Evolutionary conservation across 495 filamentous ascomycete species (phyloP), one percentile per base, ranked within the genome.

Genomic region (Xylaria cubensis): DNA sequence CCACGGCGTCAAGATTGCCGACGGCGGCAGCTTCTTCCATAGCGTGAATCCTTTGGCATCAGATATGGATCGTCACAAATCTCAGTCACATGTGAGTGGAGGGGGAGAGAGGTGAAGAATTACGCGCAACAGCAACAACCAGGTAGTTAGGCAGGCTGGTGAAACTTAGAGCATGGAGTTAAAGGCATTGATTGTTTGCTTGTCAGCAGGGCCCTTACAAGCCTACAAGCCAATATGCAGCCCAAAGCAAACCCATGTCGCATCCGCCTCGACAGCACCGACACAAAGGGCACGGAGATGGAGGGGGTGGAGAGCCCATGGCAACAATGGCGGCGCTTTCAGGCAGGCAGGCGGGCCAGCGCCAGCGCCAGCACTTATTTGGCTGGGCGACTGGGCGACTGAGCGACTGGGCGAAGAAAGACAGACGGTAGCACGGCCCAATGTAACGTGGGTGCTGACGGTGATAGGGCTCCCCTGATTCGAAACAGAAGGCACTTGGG

Each of bases 11-110:
- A 73, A 73, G 71, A 48, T 73, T 73, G 64, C 71, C 71, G 55
- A 73, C 55, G 17, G 71, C 64, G 56, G 71, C 71, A 68, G 71
- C 71, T 73, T 73, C 71, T 73, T 73, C 71, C 71, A 73, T 73
- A 46, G 71, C 71, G 71, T 63, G 71, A 64, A 66, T 72, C 64
- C 53, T 72, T 61, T 67, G 42, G 55, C 70, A 72, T 72, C 55
- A 72, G 69, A 71, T 34, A 71, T 44, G 61, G 62, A 44, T 55
- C 58, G 69, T 64, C 69, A 46, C 64, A 34, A 36, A 34, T 64
- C 15, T n/a, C 29, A 32, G 50, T 71, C 50, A 66, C 69, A 66
- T 71, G 44, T 71, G 58, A 41, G n/a, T 53, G 41, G 59, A 51
- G 63, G 24, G 36, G 26, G 26, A 29, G 56, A 36, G 21, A 61